phyloP scores from a whole-genome alignment of 2,329 filamentous ascomycete genomes.

The Pochonia chlamydosporia region DNA sequence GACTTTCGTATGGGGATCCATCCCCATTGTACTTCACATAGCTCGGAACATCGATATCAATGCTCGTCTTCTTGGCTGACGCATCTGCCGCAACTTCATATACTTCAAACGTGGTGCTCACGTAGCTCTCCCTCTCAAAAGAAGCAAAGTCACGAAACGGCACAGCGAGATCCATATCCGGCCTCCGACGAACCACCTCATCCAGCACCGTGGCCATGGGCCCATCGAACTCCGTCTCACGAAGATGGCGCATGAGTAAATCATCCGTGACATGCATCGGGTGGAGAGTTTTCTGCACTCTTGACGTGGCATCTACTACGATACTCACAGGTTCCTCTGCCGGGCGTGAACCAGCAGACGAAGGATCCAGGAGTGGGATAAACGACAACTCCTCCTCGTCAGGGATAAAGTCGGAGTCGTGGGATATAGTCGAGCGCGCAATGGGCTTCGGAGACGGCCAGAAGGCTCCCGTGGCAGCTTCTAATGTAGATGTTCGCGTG shows the following conservation, averaged over 20 bases:
- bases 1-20: conserved; percentile 2
- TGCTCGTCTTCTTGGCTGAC: conserved; percentile 24
- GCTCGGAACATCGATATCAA: conserved; percentile 20
- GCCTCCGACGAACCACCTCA: conserved; percentile 26
- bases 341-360: background rate
- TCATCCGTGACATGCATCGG: conserved; percentile 31
- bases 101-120: conserved; percentile 49
- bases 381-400: conserved; percentile 27
- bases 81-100: conserved; percentile 49
- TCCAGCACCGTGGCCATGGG: conserved; percentile 35
- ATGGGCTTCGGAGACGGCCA: conserved; percentile 17
- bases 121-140: conserved; percentile 32
- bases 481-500: conserved; percentile 23
- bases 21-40: background rate
- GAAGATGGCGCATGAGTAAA: conserved; percentile 34
- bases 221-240: conserved; percentile 34
- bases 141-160: conserved; percentile 28
- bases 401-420: conserved; percentile 13
- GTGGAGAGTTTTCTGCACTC: conserved; percentile 13
- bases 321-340: background rate
- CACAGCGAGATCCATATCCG: conserved; percentile 25
- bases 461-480: conserved; percentile 17
- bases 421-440: conserved; percentile 15
- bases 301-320: background rate
- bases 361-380: conserved; percentile 23